Conservation (phyloP, 176 grass and related monocot genomes). For the Panicum miliaceum region DNA sequence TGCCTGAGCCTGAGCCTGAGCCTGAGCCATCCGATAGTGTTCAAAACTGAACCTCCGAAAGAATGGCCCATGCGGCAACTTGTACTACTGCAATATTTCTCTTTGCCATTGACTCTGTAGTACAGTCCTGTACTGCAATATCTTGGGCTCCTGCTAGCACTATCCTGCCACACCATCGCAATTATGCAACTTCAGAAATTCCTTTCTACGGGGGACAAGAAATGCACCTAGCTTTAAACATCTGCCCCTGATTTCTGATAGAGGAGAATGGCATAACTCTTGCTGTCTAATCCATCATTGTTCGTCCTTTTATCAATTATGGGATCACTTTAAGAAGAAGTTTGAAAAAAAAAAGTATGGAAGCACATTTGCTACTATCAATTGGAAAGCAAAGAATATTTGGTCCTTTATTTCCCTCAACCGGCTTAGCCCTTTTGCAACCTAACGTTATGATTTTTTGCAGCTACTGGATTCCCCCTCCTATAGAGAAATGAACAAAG, state of each 20-base stretch:
- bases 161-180: not conserved
- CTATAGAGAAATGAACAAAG: not conserved
- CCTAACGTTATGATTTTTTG: not conserved
- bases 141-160: not conserved
- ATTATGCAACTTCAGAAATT: not conserved
- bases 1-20: too few species aligned
- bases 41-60: not conserved
- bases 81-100: not conserved
- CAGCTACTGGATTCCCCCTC: not conserved
- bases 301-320: not conserved
- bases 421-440: not conserved
- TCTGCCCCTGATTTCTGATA: not conserved
- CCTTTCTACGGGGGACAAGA: not conserved
- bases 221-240: not conserved
- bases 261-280: not conserved
- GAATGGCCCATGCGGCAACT: not conserved
- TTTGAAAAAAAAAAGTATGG: not conserved
- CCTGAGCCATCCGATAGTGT: not conserved
- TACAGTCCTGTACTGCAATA: not conserved
- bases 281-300: not conserved
- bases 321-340: not conserved
- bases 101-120: not conserved
- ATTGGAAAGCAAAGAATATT: slow-evolving; percentile 9
- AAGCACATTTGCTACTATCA: slow-evolving; percentile 8
- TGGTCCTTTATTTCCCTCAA: slow-evolving; percentile 6